Evolutionary conservation across 2,329 filamentous ascomycete species (phyloP), one percentile per base, ranked within the genome.

Genomic region (Tolypocladium endophyticum): DNA sequence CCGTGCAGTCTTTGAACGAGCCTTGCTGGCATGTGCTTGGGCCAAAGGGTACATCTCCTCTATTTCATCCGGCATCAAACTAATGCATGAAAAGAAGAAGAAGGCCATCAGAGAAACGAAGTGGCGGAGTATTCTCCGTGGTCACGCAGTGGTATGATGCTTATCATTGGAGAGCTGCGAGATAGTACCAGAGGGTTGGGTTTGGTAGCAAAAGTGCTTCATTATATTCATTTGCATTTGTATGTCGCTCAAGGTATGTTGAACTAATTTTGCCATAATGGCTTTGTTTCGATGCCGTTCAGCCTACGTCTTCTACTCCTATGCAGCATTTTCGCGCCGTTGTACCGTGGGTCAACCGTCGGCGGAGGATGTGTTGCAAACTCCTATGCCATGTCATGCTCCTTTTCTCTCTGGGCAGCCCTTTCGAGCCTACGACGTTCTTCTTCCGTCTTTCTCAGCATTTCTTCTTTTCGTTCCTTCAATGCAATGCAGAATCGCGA

Each of bases 401-500:
- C 63, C 58, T 69, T 66, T 52, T 66, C 64, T n/a, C 54, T 59
- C 57, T 62, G 35, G 25, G 64, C 64, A 8, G 61, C 60, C 30
- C 65, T 65, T 57, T 72, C 67, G 20, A 64, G 60, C 33, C 67
- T 67, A 63, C 75, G 69, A 55, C 66, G 59, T 59, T 70, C 56
- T 62, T 74, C 73, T 45, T 77, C 73, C 11, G 73, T 71, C 59
- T 68, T 73, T 16, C 70, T 69, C 58, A 73, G 68, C 72, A 79
- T 71, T 63, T 80, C 77, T 35, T 76, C 75, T 65, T 80, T 84
- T 60, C 75, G 72, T 69, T 81, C 72, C 58, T 75, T 75, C 59
- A 89, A 68, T 55, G 82, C 82, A 65, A 83, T 81, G 65, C 86
- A 89, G 65, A 88, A 89, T 61, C 75, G 79, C 57, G 81, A 85